Evolutionary conservation across 164 flowering plant genomes (phyloP), one percentile per base, ranked within the genome.

Genomic region (Houttuynia cordata): DNA sequence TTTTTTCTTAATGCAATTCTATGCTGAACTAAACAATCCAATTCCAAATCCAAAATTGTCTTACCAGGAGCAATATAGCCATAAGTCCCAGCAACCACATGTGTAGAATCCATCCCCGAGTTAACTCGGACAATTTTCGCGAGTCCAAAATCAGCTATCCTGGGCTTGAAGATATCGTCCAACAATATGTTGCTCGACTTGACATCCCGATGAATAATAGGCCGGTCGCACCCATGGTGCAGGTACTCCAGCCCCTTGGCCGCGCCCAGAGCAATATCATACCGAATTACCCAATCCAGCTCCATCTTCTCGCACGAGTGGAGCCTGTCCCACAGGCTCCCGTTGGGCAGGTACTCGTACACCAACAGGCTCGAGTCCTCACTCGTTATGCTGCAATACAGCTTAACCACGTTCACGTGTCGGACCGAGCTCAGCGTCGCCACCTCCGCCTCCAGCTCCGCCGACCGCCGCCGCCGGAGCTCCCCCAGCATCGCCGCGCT

Each of bases 11-110:
- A 51, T 51, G 5, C 53, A 17, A 51, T 15, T 51, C 19, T 6
- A n/a, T 51, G 19, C 19, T 52, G 8, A 49, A 52, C 22, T 52
- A 17, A 52, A 1, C 4, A 15, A 7, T 19, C 54, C 2, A 19
- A 21, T 21, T 52, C 22, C 23, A 8, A 2, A 52, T 17, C 1
- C 22, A 0, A 18, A 51, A 51, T 51, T 19, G 53, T 18, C 24
- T 63, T 68, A 83, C 93, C 90, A 1, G 94, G 94, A 57, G 90
- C 90, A 0, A 87, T 87, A 75, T 87, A 87, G 0, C 94, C 94
- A 51, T 65, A 72, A 0, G 94, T 84, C 14, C 94, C 94, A 0
- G 86, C 79, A 15, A 84, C 62, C 9, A 76, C 61, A 37, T 67
- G 77, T 5, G 85, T 68, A 10, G 79, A 73, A 42, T 77, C 79